Conservation (phyloP, 768 basidiomycete species). For the Kwoniella shandongensis region DNA sequence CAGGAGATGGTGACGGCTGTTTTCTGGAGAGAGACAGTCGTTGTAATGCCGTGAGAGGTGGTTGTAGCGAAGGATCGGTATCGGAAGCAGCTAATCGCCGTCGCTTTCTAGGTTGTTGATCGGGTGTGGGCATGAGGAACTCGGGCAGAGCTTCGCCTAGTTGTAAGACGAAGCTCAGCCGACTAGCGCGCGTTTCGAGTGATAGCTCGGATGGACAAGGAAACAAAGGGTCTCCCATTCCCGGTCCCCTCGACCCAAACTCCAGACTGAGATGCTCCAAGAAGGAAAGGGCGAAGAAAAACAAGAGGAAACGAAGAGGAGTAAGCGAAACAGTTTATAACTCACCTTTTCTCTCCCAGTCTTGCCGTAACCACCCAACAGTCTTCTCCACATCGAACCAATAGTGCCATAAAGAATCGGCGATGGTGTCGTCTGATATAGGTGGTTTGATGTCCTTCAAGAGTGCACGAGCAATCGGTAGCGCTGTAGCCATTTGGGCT, state of each 20-base stretch:
- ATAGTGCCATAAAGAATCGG: slow-evolving; percentile 78
- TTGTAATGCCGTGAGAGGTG: slow-evolving; percentile 54
- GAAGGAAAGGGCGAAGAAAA: slow-evolving; percentile 21
- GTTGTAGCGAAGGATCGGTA: slow-evolving; percentile 24
- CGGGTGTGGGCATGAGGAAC: slow-evolving; percentile 54
- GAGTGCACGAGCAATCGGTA: slow-evolving; percentile 67
- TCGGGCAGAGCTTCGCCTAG: slow-evolving; percentile 60
- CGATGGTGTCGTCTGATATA: slow-evolving; percentile 71
- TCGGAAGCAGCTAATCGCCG: slow-evolving; percentile 7
- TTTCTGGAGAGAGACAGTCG: slow-evolving; percentile 57
- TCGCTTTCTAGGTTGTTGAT: slow-evolving; percentile 54
- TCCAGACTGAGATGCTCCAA: slow-evolving; percentile 14
- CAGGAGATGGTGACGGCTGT: slow-evolving; percentile 33
- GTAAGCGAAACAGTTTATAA: slow-evolving; percentile 34
- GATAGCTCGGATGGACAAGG: too few species aligned
- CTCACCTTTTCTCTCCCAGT: slow-evolving; percentile 68
- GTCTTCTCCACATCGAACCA: slow-evolving; percentile 82
- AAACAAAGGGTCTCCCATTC: too few species aligned
- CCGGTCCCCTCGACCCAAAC: too few species aligned
- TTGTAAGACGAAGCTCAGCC: slow-evolving; percentile 59
- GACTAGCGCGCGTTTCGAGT: slow-evolving; percentile 48
- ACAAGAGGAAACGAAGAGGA: slow-evolving; percentile 52
- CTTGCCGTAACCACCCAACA: slow-evolving; percentile 66
- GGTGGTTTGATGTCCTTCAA: slow-evolving; percentile 68
- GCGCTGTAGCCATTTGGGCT: slow-evolving; percentile 66